A percentile compares a stretch with the other conserved stretches of the same genome.
Evolutionary conservation across 345 rosid genomes (phyloP).

Genomic region (Citrus unshiu): DNA sequence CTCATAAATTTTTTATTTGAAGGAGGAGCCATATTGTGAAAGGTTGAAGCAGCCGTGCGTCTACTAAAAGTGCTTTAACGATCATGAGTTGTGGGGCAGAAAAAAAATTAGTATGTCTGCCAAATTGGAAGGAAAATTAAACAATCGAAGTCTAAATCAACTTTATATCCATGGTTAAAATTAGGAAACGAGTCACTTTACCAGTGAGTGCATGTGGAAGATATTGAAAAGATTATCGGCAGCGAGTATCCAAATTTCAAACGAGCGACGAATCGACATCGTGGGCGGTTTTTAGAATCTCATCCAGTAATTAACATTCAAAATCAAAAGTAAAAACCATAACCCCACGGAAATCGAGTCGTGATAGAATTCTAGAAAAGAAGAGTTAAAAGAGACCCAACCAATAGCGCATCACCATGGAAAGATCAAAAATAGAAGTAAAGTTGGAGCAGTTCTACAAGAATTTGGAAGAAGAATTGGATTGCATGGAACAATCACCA

Average conservation of each 20-base stretch:
- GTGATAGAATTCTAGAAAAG: slow-evolving; percentile 5
- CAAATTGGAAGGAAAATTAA: not conserved
- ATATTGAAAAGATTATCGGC: too few relatives aligned
- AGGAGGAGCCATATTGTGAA: not conserved
- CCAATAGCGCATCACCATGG: slow-evolving; percentile 10
- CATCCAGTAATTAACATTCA: slow-evolving; percentile 16
- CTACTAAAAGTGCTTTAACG: not conserved
- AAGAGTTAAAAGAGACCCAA: slow-evolving; percentile 19
- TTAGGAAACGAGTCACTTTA: too few relatives aligned
- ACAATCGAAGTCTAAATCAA: not conserved
- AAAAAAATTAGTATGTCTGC: not conserved
- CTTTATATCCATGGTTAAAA: not conserved
- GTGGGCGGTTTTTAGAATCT: slow-evolving; percentile 23
- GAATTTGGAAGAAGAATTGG: slow-evolving; percentile 39
- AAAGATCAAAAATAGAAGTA: slow-evolving; percentile 14
- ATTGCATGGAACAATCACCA: slow-evolving; percentile 30
- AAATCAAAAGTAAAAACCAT: slow-evolving; percentile 17
- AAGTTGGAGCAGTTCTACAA: slow-evolving; percentile 23
- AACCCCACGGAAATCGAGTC: not conserved
- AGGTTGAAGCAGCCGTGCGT: not conserved
- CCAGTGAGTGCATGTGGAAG: not conserved
- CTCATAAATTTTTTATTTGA: too few relatives aligned
- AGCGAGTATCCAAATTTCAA: slow-evolving; percentile 16
- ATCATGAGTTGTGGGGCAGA: slow-evolving; percentile 2
- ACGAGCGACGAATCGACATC: not conserved